A percentile compares a stretch with the other conserved stretches of the same genome.
Evolutionary conservation across 2,329 filamentous ascomycete genomes (phyloP).

Genomic region (Ascocoryne sarcoides): DNA sequence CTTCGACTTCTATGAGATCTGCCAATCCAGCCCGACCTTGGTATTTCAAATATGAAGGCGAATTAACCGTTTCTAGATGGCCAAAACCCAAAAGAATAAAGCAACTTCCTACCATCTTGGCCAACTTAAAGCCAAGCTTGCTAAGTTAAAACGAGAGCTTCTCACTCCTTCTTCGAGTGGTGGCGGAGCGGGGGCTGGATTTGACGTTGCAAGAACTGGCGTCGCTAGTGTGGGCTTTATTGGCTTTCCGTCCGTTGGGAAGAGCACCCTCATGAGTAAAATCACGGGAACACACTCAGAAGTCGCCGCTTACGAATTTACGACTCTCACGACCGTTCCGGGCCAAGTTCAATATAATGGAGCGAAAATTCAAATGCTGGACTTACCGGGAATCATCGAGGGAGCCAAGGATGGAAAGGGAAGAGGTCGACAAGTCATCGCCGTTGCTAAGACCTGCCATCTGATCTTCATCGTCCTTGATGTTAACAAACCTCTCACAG

Average conservation of each 20-base stretch:
- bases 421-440: slow-evolving; percentile 95
- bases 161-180: slow-evolving; percentile 78
- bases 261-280: slow-evolving; percentile 93
- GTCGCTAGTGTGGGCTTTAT: slow-evolving; percentile 97
- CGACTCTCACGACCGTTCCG: slow-evolving; percentile 92
- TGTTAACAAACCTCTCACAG: slow-evolving; percentile 95
- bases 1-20: too few species aligned
- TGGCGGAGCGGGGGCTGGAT: slow-evolving; percentile 77
- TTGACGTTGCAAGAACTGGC: slow-evolving; percentile 96
- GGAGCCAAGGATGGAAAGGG: slow-evolving; percentile 97
- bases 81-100: slow-evolving; percentile 95
- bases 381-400: slow-evolving; percentile 97
- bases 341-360: slow-evolving; percentile 96
- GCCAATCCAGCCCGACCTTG: too few species aligned
- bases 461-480: slow-evolving; percentile 97
- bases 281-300: slow-evolving; percentile 96
- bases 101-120: slow-evolving; percentile 87
- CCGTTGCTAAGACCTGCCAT: slow-evolving; percentile 97
- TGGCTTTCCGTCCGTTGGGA: slow-evolving; percentile 95
- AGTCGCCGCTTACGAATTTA: slow-evolving; percentile 96
- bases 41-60: too few species aligned
- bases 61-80: slow-evolving; percentile 55
- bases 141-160: slow-evolving; percentile 93
- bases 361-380: slow-evolving; percentile 95
- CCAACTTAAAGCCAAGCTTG: slow-evolving; percentile 95